Evolutionary conservation across 176 grass and related monocot species (phyloP), one percentile per base, ranked within the genome.

Genomic region (Oryza australiensis): DNA sequence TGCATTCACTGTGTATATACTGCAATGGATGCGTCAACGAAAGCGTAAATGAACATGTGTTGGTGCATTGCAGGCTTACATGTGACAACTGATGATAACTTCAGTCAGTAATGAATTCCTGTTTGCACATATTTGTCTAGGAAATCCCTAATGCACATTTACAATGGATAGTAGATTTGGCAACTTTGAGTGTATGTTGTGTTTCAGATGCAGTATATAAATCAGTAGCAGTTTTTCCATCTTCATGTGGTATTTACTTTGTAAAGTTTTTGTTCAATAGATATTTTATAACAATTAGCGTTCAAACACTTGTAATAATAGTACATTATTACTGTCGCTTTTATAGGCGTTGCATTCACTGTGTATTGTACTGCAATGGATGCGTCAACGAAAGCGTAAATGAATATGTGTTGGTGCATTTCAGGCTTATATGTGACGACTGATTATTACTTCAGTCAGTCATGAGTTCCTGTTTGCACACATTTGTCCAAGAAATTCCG

Each of bases 261-360:
- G 6, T 20, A 20, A 51, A 51, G 46, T 20, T 51, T 51, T 51
- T 57, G 53, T 9, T 57, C 53, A 23, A 3, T 23, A 57, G 20
- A 57, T 23, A 57, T 57, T 57, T 57, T 5, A 57, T 57, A n/a
- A 57, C 53, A 23, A 23, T 20, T 53, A 53, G 48, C 16, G 0
- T 53, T 20, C 16, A n/a, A n/a, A 57, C 53, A 57, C 20, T 57
- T 8, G 53, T 7, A 57, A 57, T 57, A 57, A 57, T n/a, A n/a
- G 7, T 57, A 9, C 7, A 0, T 3, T 28, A 20, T 18, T 33
- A 33, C 72, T 24, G 40, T 84, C 35, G 75, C 85, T 91, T 91
- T 91, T 87, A 85, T 86, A 89, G 82, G 90, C 73, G 86, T 88
- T 91, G 81, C 78, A 85, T 88, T 88, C 82, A 70, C 66, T 86